Conservation (phyloP, 1,284 basidiomycete species). For the Ustilago cynodontis region DNA sequence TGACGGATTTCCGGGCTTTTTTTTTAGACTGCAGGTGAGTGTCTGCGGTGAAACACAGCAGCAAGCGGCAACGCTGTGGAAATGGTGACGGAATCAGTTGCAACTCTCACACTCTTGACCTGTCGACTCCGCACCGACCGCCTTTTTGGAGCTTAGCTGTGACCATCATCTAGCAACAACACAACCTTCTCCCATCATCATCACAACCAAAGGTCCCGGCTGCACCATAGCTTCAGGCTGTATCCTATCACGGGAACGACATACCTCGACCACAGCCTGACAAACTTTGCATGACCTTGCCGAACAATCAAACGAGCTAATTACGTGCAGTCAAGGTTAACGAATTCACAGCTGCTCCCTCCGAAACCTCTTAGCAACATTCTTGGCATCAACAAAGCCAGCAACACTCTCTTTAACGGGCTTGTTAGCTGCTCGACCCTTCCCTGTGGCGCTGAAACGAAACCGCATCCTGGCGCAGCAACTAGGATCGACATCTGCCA, state of each 20-base stretch:
- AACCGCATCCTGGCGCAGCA: neutral
- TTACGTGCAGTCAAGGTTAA: neutral
- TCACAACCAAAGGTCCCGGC: neutral
- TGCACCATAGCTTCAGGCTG: neutral
- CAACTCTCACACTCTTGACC: neutral
- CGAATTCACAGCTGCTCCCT: no score
- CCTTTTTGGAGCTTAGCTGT: neutral
- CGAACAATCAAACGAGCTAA: neutral
- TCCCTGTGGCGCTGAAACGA: no score
- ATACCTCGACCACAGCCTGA: neutral
- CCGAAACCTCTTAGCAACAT: no score
- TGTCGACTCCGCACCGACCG: constrained; percentile 11
- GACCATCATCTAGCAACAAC: neutral
- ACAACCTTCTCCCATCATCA: neutral
- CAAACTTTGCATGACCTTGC: neutral
- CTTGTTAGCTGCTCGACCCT: no score
- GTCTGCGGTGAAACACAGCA: constrained; percentile 10
- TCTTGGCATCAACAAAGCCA: no score
- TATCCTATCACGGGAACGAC: neutral
- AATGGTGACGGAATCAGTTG: constrained; percentile 5
- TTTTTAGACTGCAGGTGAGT: neutral
- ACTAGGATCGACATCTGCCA: neutral
- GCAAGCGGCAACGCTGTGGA: neutral
- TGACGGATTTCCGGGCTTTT: constrained; percentile 2
- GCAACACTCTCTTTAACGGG: no score